These are phyloP conservation scores for Bidens hawaiensis DNA, from an alignment of 140 eudicot genomes.

Conservation along the genomic window DNA sequence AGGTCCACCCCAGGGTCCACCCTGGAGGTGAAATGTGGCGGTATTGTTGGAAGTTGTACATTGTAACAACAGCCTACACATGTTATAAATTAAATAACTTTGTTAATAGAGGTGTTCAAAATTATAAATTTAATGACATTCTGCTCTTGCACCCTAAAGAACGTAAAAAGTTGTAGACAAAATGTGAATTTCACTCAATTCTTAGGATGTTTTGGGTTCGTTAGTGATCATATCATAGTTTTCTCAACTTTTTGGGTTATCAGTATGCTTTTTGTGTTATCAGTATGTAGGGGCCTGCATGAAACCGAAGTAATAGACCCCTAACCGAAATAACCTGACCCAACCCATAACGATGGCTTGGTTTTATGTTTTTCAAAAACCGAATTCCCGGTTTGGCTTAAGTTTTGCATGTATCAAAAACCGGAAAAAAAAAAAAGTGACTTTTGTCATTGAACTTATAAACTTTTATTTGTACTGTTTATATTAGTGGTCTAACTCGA, in stretches of 20 bases:
- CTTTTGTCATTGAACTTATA: too few species aligned
- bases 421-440: too few species aligned
- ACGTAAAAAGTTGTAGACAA: background rate
- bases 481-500: background rate
- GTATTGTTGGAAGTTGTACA: slow-evolving; percentile 82
- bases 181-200: background rate
- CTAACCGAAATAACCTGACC: too few species aligned
- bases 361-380: too few species aligned
- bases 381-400: too few species aligned
- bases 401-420: too few species aligned
- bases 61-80: slow-evolving; percentile 78
- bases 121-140: background rate
- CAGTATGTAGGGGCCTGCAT: too few species aligned
- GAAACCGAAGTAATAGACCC: too few species aligned
- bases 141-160: background rate
- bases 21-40: slow-evolving; percentile 94
- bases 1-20: slow-evolving; percentile 94
- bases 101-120: background rate
- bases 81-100: background rate
- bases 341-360: too few species aligned
- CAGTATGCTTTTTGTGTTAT: too few species aligned
- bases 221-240: background rate
- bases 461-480: too few species aligned
- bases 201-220: background rate
- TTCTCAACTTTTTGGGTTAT: too few species aligned